These are phyloP conservation scores for Periconia sp. DNA, from an alignment of 2,329 filamentous ascomycete species.

Conservation along the genomic window DNA sequence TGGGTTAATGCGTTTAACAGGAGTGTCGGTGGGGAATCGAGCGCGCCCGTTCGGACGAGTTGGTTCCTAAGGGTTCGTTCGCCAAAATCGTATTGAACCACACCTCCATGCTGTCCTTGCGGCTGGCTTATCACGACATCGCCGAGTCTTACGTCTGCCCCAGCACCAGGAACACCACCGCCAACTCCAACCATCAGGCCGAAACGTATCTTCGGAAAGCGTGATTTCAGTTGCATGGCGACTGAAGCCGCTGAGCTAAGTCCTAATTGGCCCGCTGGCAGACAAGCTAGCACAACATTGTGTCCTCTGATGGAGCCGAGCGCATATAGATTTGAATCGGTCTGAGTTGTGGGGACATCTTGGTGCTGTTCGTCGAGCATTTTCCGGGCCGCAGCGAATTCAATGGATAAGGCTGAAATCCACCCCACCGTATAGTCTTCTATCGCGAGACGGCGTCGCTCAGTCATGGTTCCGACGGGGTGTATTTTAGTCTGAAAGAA, in stretches of 20 bases:
- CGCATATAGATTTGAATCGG: not conserved
- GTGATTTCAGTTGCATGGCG: not conserved
- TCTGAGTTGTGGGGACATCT: not conserved
- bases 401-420: not conserved
- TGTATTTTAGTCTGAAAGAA: no score
- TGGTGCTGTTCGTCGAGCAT: slow-evolving; percentile 3
- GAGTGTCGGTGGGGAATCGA: not conserved
- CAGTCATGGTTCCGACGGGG: no score
- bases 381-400: not conserved
- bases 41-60: not conserved
- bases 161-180: slow-evolving; percentile 21
- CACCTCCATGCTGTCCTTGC: not conserved
- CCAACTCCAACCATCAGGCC: slow-evolving; percentile 3
- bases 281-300: slow-evolving; percentile 1
- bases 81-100: slow-evolving; percentile 10
- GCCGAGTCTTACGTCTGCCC: not conserved
- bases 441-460: no score
- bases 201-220: not conserved
- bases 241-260: not conserved
- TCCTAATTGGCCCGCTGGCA: not conserved
- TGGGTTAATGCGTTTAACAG: not conserved
- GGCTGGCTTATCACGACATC: slow-evolving; percentile 4
- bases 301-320: not conserved
- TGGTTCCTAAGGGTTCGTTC: slow-evolving; percentile 2
- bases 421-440: slow-evolving; percentile 2